These are phyloP conservation scores for Beverwykella pulmonaria DNA, from an alignment of 495 filamentous ascomycete genomes.

Conservation along the genomic window DNA sequence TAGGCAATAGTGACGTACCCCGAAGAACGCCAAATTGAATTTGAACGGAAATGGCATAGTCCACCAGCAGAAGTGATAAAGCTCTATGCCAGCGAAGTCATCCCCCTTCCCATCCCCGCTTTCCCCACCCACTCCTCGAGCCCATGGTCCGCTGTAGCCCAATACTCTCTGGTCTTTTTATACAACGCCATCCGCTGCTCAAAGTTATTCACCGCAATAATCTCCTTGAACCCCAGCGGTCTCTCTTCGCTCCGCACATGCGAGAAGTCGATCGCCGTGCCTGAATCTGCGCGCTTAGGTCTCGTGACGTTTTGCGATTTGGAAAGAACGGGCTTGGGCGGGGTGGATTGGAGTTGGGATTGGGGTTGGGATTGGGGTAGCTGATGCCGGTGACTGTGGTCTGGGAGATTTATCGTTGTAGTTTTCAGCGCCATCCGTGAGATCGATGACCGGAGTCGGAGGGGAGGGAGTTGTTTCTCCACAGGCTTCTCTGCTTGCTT, in stretches of 20 bases:
- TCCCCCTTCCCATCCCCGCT: neutral
- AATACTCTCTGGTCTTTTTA: conserved; percentile 30
- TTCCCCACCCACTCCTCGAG: conserved; percentile 28
- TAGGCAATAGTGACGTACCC: neutral
- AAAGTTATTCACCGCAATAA: conserved; percentile 24
- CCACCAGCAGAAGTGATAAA: too few species aligned
- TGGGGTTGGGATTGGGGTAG: neutral
- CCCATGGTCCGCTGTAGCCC: conserved; percentile 35
- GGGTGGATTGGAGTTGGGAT: neutral
- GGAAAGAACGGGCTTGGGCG: neutral
- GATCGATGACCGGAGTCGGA: neutral
- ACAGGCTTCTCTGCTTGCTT: neutral
- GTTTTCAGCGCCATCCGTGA: neutral
- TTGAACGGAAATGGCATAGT: too few species aligned
- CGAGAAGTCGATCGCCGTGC: conserved; percentile 32
- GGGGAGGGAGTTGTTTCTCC: neutral
- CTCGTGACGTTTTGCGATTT: neutral
- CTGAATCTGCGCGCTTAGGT: conserved; percentile 33
- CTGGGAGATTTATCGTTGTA: neutral
- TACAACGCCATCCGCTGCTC: conserved; percentile 29
- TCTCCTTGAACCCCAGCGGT: conserved; percentile 34
- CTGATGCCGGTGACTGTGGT: neutral
- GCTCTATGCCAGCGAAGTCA: neutral
- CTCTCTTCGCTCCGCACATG: conserved; percentile 12
- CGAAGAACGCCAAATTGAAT: neutral